These are phyloP conservation scores for Phytophthora vignae DNA, from an alignment of 352 stramenopile species.

Conservation along the genomic window DNA sequence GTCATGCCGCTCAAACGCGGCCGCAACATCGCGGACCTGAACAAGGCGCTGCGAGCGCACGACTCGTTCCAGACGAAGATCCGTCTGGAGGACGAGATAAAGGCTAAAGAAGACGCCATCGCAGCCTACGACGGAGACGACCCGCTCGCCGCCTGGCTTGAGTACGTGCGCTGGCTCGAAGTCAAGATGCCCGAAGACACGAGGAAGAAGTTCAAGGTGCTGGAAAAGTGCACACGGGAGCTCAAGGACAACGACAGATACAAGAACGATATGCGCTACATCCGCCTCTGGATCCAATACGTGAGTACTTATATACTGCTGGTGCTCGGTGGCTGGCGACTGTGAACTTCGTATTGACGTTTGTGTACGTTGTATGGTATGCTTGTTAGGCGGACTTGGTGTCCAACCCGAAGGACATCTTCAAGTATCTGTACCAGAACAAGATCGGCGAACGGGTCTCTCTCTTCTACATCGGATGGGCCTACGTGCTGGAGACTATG, in stretches of 20 bases:
- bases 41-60: constrained; percentile 67
- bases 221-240: constrained; percentile 79
- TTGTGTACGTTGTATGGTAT: not conserved
- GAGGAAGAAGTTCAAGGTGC: constrained; percentile 73
- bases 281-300: constrained; percentile 90
- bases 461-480: constrained; percentile 89
- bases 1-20: constrained; percentile 86
- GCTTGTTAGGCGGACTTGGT: constrained; percentile 75
- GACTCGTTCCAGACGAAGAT: constrained; percentile 75
- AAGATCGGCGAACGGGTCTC: constrained; percentile 85
- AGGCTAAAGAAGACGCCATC: constrained; percentile 58
- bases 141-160: constrained; percentile 69
- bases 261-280: constrained; percentile 83
- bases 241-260: constrained; percentile 73
- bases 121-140: constrained; percentile 66
- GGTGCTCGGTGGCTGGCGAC: too few relatives aligned
- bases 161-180: constrained; percentile 86
- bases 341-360: not conserved
- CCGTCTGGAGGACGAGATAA: constrained; percentile 60
- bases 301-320: constrained; percentile 39
- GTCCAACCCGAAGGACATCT: constrained; percentile 89
- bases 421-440: constrained; percentile 90
- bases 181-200: constrained; percentile 86
- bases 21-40: constrained; percentile 82
- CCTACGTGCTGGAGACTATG: constrained; percentile 82